A percentile compares a stretch with the other conserved stretches of the same genome.
Conservation (phyloP, 2,329 filamentous ascomycete species). For the Neopestalotiopsis sp. region DNA sequence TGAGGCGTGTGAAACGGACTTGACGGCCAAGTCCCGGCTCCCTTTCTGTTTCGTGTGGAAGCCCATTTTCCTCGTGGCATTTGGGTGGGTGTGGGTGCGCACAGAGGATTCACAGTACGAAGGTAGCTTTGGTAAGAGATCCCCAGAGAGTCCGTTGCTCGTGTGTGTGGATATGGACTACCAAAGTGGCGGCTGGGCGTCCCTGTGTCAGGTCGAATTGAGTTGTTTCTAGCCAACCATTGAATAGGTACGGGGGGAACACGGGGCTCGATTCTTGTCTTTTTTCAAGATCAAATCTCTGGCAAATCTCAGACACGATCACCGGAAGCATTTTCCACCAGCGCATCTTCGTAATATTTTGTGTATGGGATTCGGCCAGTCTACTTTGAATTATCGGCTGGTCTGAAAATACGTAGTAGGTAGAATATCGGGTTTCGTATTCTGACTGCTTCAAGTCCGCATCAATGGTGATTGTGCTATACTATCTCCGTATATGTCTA, state of each 20-base stretch:
- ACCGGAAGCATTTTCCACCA: neutral
- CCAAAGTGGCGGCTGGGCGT: slow-evolving; percentile 2
- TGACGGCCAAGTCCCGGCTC: neutral
- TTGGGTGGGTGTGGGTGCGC: slow-evolving; percentile 1
- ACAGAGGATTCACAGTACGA: neutral
- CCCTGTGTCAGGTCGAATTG: slow-evolving; percentile 4
- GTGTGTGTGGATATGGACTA: neutral
- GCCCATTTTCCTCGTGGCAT: slow-evolving; percentile 11
- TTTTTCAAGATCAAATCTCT: neutral
- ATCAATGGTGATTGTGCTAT: no score
- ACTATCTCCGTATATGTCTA: no score
- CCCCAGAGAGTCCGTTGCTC: neutral
- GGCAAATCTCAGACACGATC: slow-evolving; percentile 12
- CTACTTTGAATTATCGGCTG: no score
- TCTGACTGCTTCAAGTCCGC: no score
- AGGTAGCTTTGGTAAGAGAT: neutral
- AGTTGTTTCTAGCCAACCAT: slow-evolving; percentile 12
- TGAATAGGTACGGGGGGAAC: neutral
- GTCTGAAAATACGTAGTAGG: no score
- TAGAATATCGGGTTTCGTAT: no score
- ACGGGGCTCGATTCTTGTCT: neutral
- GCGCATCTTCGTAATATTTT: neutral
- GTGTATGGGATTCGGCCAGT: neutral
- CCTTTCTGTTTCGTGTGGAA: slow-evolving; percentile 12
- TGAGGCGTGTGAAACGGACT: slow-evolving; percentile 14